Conservation (phyloP, 805 yeast species). For the Candida berthetii region DNA sequence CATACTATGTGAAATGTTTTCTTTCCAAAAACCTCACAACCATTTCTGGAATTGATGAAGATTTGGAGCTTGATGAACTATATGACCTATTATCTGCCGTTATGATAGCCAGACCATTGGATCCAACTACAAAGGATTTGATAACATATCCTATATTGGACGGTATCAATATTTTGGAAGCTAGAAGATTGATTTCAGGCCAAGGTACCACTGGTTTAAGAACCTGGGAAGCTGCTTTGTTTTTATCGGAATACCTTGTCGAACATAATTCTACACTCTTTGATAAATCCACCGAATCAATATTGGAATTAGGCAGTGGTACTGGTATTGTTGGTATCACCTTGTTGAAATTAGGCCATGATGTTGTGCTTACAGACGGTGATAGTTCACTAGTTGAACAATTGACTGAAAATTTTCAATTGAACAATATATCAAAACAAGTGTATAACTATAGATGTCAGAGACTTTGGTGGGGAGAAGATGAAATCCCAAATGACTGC, state of each 20-base stretch:
- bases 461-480: constrained; percentile 56
- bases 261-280: constrained; percentile 1
- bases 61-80: constrained; percentile 32
- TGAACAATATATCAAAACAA: constrained; percentile 30
- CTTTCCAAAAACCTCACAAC: constrained; percentile 26
- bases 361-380: constrained; percentile 59
- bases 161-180: constrained; percentile 40
- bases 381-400: constrained; percentile 48
- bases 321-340: constrained; percentile 72
- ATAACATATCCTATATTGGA: constrained; percentile 22
- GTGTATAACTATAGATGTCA: constrained; percentile 22
- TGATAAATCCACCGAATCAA: constrained; percentile 16
- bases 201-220: constrained; percentile 84
- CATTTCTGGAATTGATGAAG: constrained; percentile 3
- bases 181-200: constrained; percentile 61
- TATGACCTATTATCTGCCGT: constrained; percentile 24
- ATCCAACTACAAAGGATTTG: constrained; percentile 22
- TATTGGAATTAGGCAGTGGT: constrained; percentile 83
- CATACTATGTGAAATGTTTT: constrained; percentile 43
- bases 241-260: constrained; percentile 46
- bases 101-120: constrained; percentile 17
- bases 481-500: constrained; percentile 29
- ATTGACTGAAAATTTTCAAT: constrained; percentile 33
- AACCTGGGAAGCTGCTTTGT: constrained; percentile 92
- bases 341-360: constrained; percentile 4